Evolutionary conservation across 2,329 filamentous ascomycete species (phyloP), one percentile per base, ranked within the genome.

Genomic region (Didymella keratinophila): DNA sequence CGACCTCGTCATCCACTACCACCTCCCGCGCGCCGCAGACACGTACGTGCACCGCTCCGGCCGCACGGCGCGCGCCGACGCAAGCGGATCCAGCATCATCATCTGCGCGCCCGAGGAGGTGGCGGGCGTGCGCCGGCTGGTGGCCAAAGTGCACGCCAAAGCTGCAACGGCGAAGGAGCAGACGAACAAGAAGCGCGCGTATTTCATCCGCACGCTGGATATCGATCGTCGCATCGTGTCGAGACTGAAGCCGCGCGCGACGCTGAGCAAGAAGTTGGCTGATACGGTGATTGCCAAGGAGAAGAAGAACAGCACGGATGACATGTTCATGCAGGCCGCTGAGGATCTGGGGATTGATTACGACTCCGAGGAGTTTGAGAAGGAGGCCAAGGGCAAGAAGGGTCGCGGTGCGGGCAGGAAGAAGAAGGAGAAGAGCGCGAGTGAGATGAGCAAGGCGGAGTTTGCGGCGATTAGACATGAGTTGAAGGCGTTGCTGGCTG

Each of bases 11-110:
- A 81, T 99, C 18, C 95, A 99, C 78, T 99, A 99, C 79, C 94
- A 99, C 76, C 88, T 97, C 0, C 95, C 95, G 1, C 90, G 93
- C 56, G 84, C 92, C 1, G 95, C 95, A 32, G 94, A 98, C 76
- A 90, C 90, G 46, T 99, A 99, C 73, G 93, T 99, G 14, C 95
- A 99, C 74, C 89, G 95, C 23, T 97, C 95, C 1, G 95, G 95
- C 12, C 91, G 95, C 64, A 98, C 95, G 1, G 95, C 95, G 2
- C 91, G 95, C 71, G 94, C 91, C 3, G 86, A 89, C 20, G 86
- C 86, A 12, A 86, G 84, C 0, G 95, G 95, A 36, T 86, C 91
- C 34, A 96, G 92, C 69, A 88, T 99, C 56, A 82, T 99, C 4
- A 87, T 99, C 51, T 98, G 95, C 72, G 88, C 89, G 0, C 94